Evolutionary conservation across 495 filamentous ascomycete species (phyloP), one percentile per base, ranked within the genome.

Genomic region (Trichoderma virens): DNA sequence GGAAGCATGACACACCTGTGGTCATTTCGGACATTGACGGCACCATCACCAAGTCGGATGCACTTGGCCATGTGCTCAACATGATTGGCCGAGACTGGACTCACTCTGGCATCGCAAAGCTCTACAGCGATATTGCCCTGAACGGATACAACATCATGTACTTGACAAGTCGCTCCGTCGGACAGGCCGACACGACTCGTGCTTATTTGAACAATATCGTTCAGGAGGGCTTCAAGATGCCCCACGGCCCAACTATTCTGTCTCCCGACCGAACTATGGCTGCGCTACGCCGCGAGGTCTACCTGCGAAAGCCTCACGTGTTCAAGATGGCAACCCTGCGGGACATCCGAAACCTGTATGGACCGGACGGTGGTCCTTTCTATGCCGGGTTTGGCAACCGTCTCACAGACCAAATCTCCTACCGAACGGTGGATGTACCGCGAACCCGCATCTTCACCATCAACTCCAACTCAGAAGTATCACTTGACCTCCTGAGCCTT

Each of bases 61-160:
- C 93, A 5, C 79, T 98, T 20, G 94, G 94, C n/a, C 94, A 99
- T 67, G 92, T 99, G 60, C 75, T 99, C 51, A 98, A 94, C 76
- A 95, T 94, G 89, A 92, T 99, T 65, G 94, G 94, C 32, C 88
- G 94, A 64, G 94, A 99, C 73, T 99, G 94, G 94, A 99, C 94
- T 7, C 94, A 99, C 74, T 81, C 89, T 18, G 94, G 94, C 20
- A 94, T 99, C 25, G 95, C 94, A 28, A 99, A 98, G 76, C 80
- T 99, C 14, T 99, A 97, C 75, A 91, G 88, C 18, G 94, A 99
- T 66, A 99, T 99, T 65, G 89, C 87, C 8, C 87, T 88, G 65
- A 99, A 99, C 71, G 94, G 94, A 3, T 99, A 99, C 78, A 96
- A 99, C 72, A 92, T 99, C 69, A 90, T 99, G 82, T 99, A 99